A percentile compares a stretch with the other conserved stretches of the same genome.
Evolutionary conservation across 2,329 filamentous ascomycete genomes (phyloP).

Genomic region (Colletotrichum tabaci): DNA sequence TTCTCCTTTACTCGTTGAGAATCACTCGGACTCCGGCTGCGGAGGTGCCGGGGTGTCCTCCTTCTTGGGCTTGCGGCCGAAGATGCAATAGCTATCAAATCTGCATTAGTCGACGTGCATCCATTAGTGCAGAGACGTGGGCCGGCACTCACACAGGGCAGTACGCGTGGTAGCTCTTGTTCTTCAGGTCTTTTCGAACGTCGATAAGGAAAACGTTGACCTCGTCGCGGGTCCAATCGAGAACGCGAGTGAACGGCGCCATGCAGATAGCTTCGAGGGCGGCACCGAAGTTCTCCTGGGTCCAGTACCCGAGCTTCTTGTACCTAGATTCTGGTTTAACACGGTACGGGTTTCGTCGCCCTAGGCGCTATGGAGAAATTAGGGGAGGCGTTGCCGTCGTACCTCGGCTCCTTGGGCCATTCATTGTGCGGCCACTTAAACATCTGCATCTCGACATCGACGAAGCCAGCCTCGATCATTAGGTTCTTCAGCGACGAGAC

Average conservation of each 20-base stretch:
- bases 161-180: constrained; percentile 53
- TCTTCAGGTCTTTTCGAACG: constrained; percentile 52
- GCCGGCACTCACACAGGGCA: constrained; percentile 53
- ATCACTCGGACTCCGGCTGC: not conserved
- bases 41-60: not conserved
- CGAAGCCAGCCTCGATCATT: constrained; percentile 48
- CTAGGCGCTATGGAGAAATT: not conserved
- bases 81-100: not conserved
- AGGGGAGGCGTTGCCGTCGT: not conserved
- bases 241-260: constrained; percentile 52
- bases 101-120: not conserved
- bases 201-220: constrained; percentile 52
- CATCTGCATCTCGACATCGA: constrained; percentile 38
- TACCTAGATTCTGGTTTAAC: constrained; percentile 11
- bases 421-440: constrained; percentile 42
- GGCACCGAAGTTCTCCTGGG: constrained; percentile 50
- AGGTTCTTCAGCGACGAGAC: constrained; percentile 46
- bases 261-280: constrained; percentile 54
- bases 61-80: constrained; percentile 19
- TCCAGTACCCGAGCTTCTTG: constrained; percentile 43
- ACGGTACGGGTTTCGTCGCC: constrained; percentile 46
- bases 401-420: constrained; percentile 36
- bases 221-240: constrained; percentile 52
- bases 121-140: not conserved
- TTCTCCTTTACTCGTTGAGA: not conserved